Conservation (phyloP, 495 filamentous ascomycete species). For the Hypoxylon crocopeplum region DNA sequence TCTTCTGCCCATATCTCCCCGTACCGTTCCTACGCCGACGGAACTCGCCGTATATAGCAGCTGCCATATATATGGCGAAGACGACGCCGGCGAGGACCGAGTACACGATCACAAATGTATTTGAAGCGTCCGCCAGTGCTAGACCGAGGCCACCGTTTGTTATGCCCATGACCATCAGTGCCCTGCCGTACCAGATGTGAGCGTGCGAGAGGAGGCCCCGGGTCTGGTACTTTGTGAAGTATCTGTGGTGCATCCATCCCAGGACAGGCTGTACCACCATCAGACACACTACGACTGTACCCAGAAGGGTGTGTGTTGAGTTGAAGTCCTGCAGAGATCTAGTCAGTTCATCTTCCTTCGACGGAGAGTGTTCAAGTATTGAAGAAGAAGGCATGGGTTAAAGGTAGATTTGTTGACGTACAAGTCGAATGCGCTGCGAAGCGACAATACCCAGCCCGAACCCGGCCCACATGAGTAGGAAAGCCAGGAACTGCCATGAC, state of each 20-base stretch:
- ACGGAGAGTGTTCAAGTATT: background rate
- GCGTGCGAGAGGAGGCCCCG: constrained; percentile 62
- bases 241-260: constrained; percentile 68
- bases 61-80: constrained; percentile 50
- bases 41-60: constrained; percentile 33
- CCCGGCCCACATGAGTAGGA: constrained; percentile 63
- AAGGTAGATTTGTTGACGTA: too few species aligned
- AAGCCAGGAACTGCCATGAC: constrained; percentile 62
- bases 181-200: constrained; percentile 76
- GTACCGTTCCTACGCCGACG: constrained; percentile 9
- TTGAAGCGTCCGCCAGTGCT: constrained; percentile 49
- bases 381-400: too few species aligned
- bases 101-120: constrained; percentile 63
- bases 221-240: constrained; percentile 53
- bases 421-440: constrained; percentile 45
- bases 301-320: constrained; percentile 57
- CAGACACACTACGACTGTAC: constrained; percentile 63
- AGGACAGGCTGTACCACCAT: constrained; percentile 69
- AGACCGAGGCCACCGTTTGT: constrained; percentile 77
- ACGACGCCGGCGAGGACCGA: constrained; percentile 64
- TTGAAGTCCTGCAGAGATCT: constrained; percentile 46
- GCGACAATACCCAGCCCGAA: constrained; percentile 66
- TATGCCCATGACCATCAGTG: constrained; percentile 66
- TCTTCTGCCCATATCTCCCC: constrained; percentile 15
- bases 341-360: constrained; percentile 14